phyloP scores from a whole-genome alignment of 1,139 yeast species.

The Lodderomyces parapsilosis region DNA sequence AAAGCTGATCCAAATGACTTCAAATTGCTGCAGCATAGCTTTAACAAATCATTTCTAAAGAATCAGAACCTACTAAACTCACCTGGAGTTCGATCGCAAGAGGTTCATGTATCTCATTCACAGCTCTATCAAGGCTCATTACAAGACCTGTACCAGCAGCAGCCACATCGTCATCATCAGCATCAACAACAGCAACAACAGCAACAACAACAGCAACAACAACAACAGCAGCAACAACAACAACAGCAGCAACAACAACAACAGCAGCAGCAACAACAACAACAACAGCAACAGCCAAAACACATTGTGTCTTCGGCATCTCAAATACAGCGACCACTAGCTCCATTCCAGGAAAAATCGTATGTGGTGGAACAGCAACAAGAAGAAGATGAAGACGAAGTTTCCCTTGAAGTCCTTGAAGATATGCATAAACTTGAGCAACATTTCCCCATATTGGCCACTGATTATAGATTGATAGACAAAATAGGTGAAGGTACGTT shows the following conservation, averaged over 20 bases:
- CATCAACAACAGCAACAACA: background rate
- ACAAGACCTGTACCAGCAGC: background rate
- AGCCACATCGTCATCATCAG: too few species aligned
- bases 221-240: background rate
- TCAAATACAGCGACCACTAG: background rate
- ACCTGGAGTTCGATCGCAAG: constrained; percentile 4
- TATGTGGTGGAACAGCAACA: background rate
- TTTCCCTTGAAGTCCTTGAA: constrained; percentile 52
- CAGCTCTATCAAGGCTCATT: background rate
- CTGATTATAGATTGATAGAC: constrained; percentile 66
- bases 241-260: background rate
- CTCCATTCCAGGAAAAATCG: background rate
- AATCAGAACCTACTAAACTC: constrained; percentile 11
- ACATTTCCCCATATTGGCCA: constrained; percentile 61
- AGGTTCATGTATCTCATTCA: background rate
- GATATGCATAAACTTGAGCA: constrained; percentile 67
- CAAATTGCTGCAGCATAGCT: constrained; percentile 1
- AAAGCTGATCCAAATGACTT: background rate
- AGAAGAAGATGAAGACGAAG: constrained; percentile 40
- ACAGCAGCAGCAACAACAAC: constrained; percentile 2
- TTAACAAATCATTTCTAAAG: constrained; percentile 7
- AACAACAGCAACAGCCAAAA: background rate
- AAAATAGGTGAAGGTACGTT: constrained; percentile 96
- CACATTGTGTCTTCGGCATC: background rate
- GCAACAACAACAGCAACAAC: background rate